Percentiles rank a stretch among this genome's conserved stretches.
Evolutionary conservation across 495 filamentous ascomycete species (phyloP).

Genomic region (Aspergillus nanangensis): DNA sequence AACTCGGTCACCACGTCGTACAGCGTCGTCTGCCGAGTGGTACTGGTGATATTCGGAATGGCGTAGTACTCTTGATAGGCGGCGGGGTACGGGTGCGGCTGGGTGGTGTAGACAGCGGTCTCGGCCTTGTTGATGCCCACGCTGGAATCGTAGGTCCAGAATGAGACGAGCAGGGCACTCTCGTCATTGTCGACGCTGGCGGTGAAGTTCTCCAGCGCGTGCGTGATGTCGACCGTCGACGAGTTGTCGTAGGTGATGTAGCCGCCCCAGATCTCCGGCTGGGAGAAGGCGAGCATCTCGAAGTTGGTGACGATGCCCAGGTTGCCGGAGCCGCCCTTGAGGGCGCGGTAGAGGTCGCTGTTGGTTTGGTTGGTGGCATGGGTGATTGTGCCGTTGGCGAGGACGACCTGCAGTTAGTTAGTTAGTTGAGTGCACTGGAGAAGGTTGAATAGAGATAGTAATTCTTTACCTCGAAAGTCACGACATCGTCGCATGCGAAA

Average conservation of each 20-base stretch:
- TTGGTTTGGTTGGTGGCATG: not conserved
- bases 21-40: too few relatives aligned
- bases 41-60: too few relatives aligned
- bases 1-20: too few relatives aligned
- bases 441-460: too few relatives aligned
- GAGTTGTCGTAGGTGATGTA: not conserved
- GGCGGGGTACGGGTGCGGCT: too few relatives aligned
- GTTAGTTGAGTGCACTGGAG: too few relatives aligned
- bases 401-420: too few relatives aligned
- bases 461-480: not conserved
- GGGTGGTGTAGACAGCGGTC: too few relatives aligned
- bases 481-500: not conserved
- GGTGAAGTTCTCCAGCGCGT: not conserved
- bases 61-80: too few relatives aligned
- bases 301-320: constrained; percentile 2
- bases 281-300: not conserved
- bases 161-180: not conserved
- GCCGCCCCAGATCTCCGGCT: not conserved
- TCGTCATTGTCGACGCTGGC: not conserved
- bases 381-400: not conserved
- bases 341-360: not conserved
- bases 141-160: too few relatives aligned
- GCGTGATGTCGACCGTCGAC: not conserved
- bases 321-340: constrained; percentile 1
- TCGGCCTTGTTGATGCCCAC: too few relatives aligned